A percentile compares a stretch with the other conserved stretches of the same genome.
These are phyloP conservation scores for Santalum album DNA, from an alignment of 164 flowering plant species.

Conservation along the genomic window DNA sequence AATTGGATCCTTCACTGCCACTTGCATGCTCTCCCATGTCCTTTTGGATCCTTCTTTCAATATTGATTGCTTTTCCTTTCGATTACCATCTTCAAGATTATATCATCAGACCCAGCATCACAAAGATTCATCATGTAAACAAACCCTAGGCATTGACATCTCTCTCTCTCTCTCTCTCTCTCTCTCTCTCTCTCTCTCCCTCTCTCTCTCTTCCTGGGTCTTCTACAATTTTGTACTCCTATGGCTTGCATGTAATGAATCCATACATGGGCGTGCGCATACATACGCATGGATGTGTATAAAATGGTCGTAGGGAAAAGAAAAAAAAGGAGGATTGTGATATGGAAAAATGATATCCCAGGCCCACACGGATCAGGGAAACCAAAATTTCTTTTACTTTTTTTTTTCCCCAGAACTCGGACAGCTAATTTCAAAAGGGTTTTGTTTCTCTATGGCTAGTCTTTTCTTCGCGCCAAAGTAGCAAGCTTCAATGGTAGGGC, in stretches of 20 bases:
- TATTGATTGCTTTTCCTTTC: not conserved
- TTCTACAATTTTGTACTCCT: not conserved
- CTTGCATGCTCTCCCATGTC: conserved; percentile 2
- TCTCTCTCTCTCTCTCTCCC: conserved; percentile 17
- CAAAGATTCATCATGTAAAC: not conserved
- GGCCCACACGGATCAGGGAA: no score
- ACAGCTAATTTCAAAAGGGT: no score
- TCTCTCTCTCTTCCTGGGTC: conserved; percentile 4
- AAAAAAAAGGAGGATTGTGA: no score
- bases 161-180: not conserved
- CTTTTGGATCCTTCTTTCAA: conserved; percentile 3
- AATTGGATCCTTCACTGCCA: conserved; percentile 7
- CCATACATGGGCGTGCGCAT: not conserved
- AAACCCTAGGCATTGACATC: conserved; percentile 2
- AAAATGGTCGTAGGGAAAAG: not conserved
- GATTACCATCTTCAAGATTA: no score
- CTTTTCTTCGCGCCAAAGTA: no score
- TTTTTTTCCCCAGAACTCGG: no score
- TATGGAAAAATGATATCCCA: no score
- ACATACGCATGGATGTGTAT: not conserved
- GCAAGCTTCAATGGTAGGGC: no score
- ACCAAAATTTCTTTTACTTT: no score
- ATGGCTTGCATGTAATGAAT: not conserved
- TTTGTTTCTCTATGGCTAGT: no score
- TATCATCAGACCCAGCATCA: no score